A percentile compares a stretch with the other conserved stretches of the same genome.
Conservation (phyloP, 164 flowering plant species). For the Stephania yunnanensis region DNA sequence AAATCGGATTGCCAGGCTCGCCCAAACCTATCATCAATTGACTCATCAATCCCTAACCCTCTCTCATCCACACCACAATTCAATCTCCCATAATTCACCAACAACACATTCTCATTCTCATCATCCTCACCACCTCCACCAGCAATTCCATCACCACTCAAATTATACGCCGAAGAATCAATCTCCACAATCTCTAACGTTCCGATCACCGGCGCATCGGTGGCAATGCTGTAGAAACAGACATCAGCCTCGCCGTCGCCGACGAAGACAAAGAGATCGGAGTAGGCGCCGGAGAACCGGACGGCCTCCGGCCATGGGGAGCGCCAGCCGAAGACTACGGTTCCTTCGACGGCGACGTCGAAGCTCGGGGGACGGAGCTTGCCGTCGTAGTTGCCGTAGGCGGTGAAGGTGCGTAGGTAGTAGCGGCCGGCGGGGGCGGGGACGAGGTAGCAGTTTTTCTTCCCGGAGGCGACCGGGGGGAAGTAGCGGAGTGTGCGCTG, state of each 20-base stretch:
- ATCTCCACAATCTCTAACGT: conserved; percentile 61
- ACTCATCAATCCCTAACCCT: conserved; percentile 26
- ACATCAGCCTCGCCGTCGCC: conserved; percentile 55
- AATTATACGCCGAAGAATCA: conserved; percentile 54
- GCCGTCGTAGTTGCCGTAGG: conserved; percentile 92
- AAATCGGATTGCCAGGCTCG: conserved; percentile 83
- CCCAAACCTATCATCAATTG: conserved; percentile 66
- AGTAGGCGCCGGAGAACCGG: conserved; percentile 67
- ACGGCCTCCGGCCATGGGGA: conserved; percentile 75
- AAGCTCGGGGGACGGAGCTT: conserved; percentile 73
- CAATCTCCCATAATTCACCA: conserved; percentile 84
- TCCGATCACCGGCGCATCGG: conserved; percentile 84
- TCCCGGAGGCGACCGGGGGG: conserved; percentile 67
- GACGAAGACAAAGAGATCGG: conserved; percentile 70
- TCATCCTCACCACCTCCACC: neutral
- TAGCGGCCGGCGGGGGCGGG: conserved; percentile 59
- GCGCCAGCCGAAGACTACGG: conserved; percentile 77
- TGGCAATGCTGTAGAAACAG: conserved; percentile 90
- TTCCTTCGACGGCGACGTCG: conserved; percentile 83
- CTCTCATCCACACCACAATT: conserved; percentile 55
- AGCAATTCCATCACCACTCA: conserved; percentile 21
- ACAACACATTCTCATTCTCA: conserved; percentile 14
- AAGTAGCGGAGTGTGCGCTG: conserved; percentile 86
- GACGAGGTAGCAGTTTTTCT: conserved; percentile 86
- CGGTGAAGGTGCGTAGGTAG: conserved; percentile 75